These are phyloP conservation scores for Termitomyces sp. DNA, from an alignment of 768 basidiomycete genomes.

Conservation along the genomic window DNA sequence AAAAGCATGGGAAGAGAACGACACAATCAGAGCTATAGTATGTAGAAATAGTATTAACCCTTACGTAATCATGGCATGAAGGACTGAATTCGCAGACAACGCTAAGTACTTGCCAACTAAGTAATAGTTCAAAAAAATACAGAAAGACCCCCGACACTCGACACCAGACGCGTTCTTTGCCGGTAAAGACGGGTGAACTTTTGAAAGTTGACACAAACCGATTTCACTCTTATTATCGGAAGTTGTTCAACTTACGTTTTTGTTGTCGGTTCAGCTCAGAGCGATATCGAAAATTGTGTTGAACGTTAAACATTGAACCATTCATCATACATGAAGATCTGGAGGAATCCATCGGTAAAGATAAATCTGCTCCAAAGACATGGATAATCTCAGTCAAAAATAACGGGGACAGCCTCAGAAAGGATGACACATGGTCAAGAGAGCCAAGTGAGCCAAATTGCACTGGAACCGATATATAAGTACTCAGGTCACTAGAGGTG, in stretches of 20 bases:
- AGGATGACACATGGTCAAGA: not conserved
- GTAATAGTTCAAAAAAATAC: not conserved
- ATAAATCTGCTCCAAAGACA: not conserved
- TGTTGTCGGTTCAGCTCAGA: too few species aligned
- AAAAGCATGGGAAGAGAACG: not conserved
- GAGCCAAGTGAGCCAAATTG: not conserved
- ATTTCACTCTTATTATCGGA: not conserved
- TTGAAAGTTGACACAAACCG: not conserved
- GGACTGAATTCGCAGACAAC: not conserved
- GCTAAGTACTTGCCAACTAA: not conserved
- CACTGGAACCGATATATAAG: not conserved
- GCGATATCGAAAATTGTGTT: not conserved
- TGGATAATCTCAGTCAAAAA: not conserved
- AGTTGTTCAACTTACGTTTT: not conserved
- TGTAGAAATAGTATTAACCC: not conserved
- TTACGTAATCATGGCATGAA: not conserved
- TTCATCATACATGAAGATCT: not conserved
- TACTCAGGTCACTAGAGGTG: conserved; percentile 36
- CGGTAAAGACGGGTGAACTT: not conserved
- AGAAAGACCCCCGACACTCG: not conserved
- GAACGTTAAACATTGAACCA: not conserved
- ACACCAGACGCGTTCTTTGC: not conserved
- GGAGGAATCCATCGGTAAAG: not conserved
- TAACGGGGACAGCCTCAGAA: not conserved
- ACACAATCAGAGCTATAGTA: not conserved